Evolutionary conservation across 2,329 filamentous ascomycete genomes (phyloP), one percentile per base, ranked within the genome.

Genomic region (Atkinsonella texensis): DNA sequence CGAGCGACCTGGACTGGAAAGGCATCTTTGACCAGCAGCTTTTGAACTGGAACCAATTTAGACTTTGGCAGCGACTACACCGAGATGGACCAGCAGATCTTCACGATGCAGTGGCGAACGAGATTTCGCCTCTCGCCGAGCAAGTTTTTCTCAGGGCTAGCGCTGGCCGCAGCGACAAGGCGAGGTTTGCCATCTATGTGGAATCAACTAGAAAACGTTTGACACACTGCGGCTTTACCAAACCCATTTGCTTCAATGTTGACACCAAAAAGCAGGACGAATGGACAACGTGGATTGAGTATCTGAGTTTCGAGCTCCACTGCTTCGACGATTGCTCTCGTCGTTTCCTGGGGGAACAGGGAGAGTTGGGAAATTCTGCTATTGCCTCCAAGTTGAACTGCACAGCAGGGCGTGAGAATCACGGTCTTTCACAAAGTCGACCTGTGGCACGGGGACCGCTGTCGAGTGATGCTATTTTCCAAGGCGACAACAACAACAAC

Each of bases 261-360:
- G 46, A 53, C 15, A n/a, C 39, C 1, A 17, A 28, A 9, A 40
- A 35, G 6, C 52, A 53, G 32, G 52, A 51, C 28, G 46, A 51
- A 28, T 53, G 49, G 48, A 51, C 48, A 9, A 51, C 49, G 4
- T 53, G 52, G 52, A 31, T 51, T 15, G 52, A 53, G 15, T 53
- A 53, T 18, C 13, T 53, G 40, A 51, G 49, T 17, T 53, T 51
- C 41, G 52, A 53, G 41, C 48, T 31, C 13, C 47, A 44, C 31
- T 53, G 48, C 38, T 46, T 49, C 20, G 52, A 53, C 3, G 13
- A 23, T 28, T 41, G 32, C 41, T 40, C 35, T 39, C 42, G 23
- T n/a, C 17, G 1, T 31, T 43, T n/a, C n/a, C n/a, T n/a, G n/a
- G n/a, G 31, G 15, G 4, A n/a, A 3, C 11, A n/a, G 28, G 45